Conservation (phyloP, 805 yeast species). For the Huiozyma naganishii region DNA sequence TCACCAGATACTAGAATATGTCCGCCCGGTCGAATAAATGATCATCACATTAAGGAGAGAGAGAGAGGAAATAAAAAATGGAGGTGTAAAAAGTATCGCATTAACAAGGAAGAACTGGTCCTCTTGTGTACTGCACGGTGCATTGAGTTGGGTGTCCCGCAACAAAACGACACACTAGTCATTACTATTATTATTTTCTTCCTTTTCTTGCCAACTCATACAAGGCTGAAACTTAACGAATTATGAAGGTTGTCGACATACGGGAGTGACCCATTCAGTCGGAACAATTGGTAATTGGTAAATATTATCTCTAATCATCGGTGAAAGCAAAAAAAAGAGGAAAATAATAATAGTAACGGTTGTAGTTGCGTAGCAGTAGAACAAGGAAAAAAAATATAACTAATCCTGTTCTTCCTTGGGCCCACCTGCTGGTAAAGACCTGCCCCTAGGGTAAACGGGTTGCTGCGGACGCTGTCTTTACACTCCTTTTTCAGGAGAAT, state of each 20-base stretch:
- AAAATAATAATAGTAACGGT: too few species aligned
- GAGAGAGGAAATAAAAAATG: not conserved
- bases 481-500: not conserved
- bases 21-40: constrained; percentile 40
- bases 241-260: constrained; percentile 32
- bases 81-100: not conserved
- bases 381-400: too few species aligned
- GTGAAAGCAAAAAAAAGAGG: not conserved
- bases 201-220: constrained; percentile 23
- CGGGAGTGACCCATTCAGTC: constrained; percentile 30
- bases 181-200: too few species aligned
- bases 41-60: constrained; percentile 25
- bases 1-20: constrained; percentile 29
- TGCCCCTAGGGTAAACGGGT: too few species aligned
- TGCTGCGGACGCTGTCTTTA: not conserved
- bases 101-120: too few species aligned
- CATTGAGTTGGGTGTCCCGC: too few species aligned
- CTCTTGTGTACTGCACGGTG: too few species aligned
- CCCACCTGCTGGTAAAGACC: constrained; percentile 1
- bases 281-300: constrained; percentile 30
- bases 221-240: constrained; percentile 42
- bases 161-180: too few species aligned
- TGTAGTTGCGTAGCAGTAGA: too few species aligned
- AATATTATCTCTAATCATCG: not conserved
- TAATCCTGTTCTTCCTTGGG: constrained; percentile 1